Base-by-base conservation (phyloP, 768 basidiomycete genomes). In the Trametes meyenii region DNA sequence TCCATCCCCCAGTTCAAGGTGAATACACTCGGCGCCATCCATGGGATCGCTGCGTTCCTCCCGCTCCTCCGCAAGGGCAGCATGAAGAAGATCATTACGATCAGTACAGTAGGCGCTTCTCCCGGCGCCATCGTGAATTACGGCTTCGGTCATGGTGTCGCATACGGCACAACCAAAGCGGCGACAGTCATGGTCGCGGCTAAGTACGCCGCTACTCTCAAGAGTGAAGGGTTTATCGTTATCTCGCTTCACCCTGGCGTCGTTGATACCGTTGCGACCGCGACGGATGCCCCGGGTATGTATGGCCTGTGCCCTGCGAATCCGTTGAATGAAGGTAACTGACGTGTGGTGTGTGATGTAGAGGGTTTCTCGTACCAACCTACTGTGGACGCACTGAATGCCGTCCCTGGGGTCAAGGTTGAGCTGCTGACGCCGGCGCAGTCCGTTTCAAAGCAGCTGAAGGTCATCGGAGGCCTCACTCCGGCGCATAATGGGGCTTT, bases 91-190 rank as follows among this genome's bases (percentile, higher is more conserved):
- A 72, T 79, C 43, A 64, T 77, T 51, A 8, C 70, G 0, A 50
- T 79, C 46, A 69, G 66, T 62, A 72, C 64, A 12, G 75, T 70
- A 14, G 49, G 71, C 14, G 76, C 62, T 11, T 72, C 75, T 60
- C 45, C 59, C 3, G 71, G n/a, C 21, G 19, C 44, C 17, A n/a
- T n/a, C n/a, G n/a, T n/a, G n/a, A n/a, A n/a, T n/a, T n/a, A n/a
- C n/a, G n/a, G n/a, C n/a, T n/a, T n/a, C n/a, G n/a, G n/a, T n/a
- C n/a, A n/a, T n/a, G n/a, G n/a, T n/a, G 62, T 63, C 3, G 62
- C 75, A 16, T 80, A 80, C 68, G 59, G 66, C 36, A 70, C 74
- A 17, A 70, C 76, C 38, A 78, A 80, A 67, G 70, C 73, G 5
- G 78, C 75, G 4, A 38, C 74, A 8, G 73, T 76, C 55, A 72